Evolutionary conservation across 2,329 filamentous ascomycete species (phyloP).

Genomic region (Venturia aucupariae): DNA sequence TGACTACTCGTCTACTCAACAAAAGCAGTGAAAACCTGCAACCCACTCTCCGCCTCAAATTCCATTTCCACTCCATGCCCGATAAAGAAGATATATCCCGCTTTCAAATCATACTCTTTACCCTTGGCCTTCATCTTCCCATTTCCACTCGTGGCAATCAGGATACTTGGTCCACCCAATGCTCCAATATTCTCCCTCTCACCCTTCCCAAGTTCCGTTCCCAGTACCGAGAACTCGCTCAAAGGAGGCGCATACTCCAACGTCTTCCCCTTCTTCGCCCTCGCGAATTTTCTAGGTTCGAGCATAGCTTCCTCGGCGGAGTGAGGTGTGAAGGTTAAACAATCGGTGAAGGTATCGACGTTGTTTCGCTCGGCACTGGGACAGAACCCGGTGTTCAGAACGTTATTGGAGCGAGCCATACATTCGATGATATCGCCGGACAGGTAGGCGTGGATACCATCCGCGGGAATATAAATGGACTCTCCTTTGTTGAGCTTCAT

Average conservation of each 20-base stretch:
- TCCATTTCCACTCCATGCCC: conserved; percentile 46
- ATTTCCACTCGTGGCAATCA: conserved; percentile 52
- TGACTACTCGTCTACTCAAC: conserved; percentile 7
- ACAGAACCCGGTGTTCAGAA: conserved; percentile 67
- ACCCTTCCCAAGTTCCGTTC: conserved; percentile 45
- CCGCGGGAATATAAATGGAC: conserved; percentile 60
- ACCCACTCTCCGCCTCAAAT: conserved; percentile 21
- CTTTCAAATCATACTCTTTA: conserved; percentile 44
- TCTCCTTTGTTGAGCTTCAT: conserved; percentile 56
- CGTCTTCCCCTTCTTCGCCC: conserved; percentile 49
- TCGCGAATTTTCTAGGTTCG: conserved; percentile 38
- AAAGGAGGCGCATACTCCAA: conserved; percentile 56
- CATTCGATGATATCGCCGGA: conserved; percentile 68
- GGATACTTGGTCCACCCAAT: conserved; percentile 52
- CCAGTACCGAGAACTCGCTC: conserved; percentile 63
- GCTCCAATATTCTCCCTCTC: conserved; percentile 50
- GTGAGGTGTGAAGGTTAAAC: conserved; percentile 57
- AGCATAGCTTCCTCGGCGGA: conserved; percentile 48
- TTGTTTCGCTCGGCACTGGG: conserved; percentile 55
- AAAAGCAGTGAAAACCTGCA: conserved; percentile 15
- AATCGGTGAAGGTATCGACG: conserved; percentile 53
- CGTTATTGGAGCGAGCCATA: conserved; percentile 68
- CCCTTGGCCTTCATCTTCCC: conserved; percentile 48
- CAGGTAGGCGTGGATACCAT: conserved; percentile 66
- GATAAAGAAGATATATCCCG: conserved; percentile 60